Evolutionary conservation across 345 rosid species (phyloP).

Genomic region (Melaleuca quinquenervia): DNA sequence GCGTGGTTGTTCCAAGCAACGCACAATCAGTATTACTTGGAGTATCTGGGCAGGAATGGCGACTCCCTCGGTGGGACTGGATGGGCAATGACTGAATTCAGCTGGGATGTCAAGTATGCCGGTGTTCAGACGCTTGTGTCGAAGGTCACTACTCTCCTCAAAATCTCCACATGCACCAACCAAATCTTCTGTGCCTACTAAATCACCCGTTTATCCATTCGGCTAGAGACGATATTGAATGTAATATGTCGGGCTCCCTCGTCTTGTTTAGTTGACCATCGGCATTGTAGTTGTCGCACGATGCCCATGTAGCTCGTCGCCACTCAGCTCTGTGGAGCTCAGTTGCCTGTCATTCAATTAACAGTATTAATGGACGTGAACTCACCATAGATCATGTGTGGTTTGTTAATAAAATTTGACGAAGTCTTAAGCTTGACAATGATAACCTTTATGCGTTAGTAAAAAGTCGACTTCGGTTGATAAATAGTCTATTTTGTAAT

Average conservation of each 20-base stretch:
- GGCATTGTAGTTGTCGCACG: neutral
- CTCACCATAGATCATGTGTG: neutral
- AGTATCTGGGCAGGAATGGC: constrained; percentile 14
- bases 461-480: neutral
- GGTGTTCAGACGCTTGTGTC: constrained; percentile 22
- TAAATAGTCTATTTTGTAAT: neutral
- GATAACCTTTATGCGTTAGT: neutral
- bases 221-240: neutral
- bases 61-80: constrained; percentile 16
- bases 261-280: neutral
- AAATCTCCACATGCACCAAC: neutral
- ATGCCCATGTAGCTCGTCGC: neutral
- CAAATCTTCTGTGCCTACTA: neutral
- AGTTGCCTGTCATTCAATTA: neutral
- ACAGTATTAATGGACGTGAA: neutral
- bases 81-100: constrained; percentile 5
- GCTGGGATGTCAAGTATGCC: constrained; percentile 26
- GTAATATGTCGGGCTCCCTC: neutral
- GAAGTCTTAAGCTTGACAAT: neutral
- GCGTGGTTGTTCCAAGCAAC: constrained; percentile 23
- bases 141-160: constrained; percentile 4
- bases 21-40: constrained; percentile 6
- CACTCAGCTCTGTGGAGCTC: neutral
- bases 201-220: neutral
- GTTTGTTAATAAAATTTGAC: neutral